Base-by-base conservation (phyloP, 805 yeast genomes). In the Ogataea henricii region DNA sequence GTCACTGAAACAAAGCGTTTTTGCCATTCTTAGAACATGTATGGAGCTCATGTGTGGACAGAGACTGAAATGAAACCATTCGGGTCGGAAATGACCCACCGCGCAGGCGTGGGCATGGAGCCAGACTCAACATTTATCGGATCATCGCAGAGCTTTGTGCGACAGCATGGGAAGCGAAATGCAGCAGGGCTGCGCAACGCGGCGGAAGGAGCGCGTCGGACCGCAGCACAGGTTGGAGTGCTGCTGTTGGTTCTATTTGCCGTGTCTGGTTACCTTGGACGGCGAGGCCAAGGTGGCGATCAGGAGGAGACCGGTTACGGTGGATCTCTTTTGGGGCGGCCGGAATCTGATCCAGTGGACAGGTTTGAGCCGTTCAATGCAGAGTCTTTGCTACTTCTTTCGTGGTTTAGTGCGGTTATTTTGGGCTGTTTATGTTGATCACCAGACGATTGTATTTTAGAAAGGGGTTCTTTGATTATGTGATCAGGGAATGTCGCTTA, bases 361-460 rank as follows among this genome's bases (percentile, higher is more conserved):
- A 22, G 49, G 32, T 43, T 40, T 26, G 51, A 43, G 16, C 55
- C 58, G 16, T 54, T 54, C 40, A 52, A 52, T 27, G 14, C 25
- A 18, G 33, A 25, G 34, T 51, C 58, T 7, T 35, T 51, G 16
- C 27, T 45, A 16, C 44, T 42, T 17, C 40, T 54, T 13, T 26
- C 38, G 8, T 37, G 46, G 17, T 32, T 49, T 27, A 42, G 38
- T 23, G n/a, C 43, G 16, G 14, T 45, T 10, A 34, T 51, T 23
- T 17, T 43, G 13, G 47, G 40, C 22, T 47, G 52, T n/a, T 21
- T 47, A 18, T 47, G 55, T 30, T 45, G 35, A 32, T n/a, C n/a
- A n/a, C n/a, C n/a, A n/a, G n/a, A n/a, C n/a, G n/a, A n/a, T n/a
- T n/a, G n/a, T n/a, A n/a, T n/a, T n/a, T n/a, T n/a, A n/a, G n/a